Conservation (phyloP, 78 protist genomes). For the Speleostelium caveatum region DNA sequence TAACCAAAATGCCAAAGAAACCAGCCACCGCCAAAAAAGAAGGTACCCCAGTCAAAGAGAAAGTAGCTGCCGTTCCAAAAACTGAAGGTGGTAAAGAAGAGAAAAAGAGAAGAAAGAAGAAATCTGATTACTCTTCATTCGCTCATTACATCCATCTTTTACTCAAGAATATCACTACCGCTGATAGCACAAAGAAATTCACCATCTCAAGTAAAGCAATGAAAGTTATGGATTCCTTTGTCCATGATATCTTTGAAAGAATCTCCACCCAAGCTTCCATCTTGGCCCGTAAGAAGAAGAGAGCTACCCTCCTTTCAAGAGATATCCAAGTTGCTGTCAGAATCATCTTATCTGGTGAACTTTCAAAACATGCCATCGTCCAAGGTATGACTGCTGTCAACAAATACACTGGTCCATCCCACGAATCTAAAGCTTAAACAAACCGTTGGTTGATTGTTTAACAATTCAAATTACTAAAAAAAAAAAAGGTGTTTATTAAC, state of each 20-base stretch:
- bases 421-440: neutral
- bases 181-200: conserved; percentile 71
- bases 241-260: conserved; percentile 92
- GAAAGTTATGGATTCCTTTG: conserved; percentile 92
- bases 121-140: conserved; percentile 78
- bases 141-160: conserved; percentile 89
- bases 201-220: conserved; percentile 92
- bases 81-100: conserved; percentile 36
- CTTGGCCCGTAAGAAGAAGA: conserved; percentile 90
- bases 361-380: conserved; percentile 96
- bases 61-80: conserved; percentile 17
- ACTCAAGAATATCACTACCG: conserved; percentile 82
- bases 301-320: conserved; percentile 86
- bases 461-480: no score
- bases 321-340: conserved; percentile 96
- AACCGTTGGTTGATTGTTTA: no score
- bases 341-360: conserved; percentile 95
- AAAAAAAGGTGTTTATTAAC: no score
- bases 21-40: neutral
- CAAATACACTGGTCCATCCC: conserved; percentile 81
- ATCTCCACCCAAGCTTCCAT: conserved; percentile 91
- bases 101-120: conserved; percentile 41
- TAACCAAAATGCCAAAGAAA: neutral
- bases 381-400: conserved; percentile 96
- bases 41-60: neutral